These are phyloP conservation scores for Phytophthora rubi DNA, from an alignment of 352 stramenopile genomes.

Conservation along the genomic window DNA sequence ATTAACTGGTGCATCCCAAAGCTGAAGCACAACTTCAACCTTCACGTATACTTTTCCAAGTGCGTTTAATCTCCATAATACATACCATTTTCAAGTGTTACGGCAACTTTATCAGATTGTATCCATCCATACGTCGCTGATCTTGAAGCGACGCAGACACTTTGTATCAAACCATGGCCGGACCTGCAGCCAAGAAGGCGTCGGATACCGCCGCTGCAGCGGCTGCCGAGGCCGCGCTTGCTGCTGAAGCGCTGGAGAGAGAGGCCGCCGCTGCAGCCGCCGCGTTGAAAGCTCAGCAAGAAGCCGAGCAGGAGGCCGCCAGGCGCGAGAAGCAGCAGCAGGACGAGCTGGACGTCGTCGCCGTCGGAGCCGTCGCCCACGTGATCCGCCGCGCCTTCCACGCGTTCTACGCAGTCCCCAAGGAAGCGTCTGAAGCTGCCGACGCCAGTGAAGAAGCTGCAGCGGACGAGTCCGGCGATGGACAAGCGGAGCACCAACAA, in stretches of 20 bases:
- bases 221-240: constrained; percentile 14
- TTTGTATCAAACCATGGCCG: background rate
- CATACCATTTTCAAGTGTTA: no score
- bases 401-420: constrained; percentile 45
- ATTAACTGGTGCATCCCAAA: no score
- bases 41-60: no score
- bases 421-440: background rate
- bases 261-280: constrained; percentile 13
- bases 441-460: background rate
- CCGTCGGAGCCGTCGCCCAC: constrained; percentile 73
- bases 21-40: no score
- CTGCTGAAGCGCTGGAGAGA: constrained; percentile 7
- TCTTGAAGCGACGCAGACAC: background rate
- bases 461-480: background rate
- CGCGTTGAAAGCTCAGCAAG: constrained; percentile 17
- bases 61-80: no score
- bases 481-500: background rate
- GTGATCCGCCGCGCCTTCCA: constrained; percentile 79
- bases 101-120: no score
- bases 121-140: background rate
- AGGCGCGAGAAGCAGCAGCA: constrained; percentile 19
- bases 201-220: constrained; percentile 7
- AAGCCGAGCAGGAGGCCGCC: constrained; percentile 14
- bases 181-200: constrained; percentile 16
- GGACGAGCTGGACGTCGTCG: constrained; percentile 67